These are phyloP conservation scores for Ensete ventricosum DNA, from an alignment of 176 grass and related monocot species.

Conservation along the genomic window DNA sequence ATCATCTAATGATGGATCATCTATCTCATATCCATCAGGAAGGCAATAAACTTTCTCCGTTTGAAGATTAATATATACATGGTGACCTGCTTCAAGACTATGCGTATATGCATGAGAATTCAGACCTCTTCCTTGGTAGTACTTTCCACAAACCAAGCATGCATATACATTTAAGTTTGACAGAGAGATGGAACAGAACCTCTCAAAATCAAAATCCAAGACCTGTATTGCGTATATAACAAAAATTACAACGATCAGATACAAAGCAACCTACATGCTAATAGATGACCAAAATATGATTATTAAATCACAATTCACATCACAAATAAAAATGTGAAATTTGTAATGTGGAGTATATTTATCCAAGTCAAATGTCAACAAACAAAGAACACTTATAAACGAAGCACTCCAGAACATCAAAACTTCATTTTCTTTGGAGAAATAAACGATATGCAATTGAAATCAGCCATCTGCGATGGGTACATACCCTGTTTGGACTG, in stretches of 20 bases:
- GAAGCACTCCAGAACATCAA: too few species aligned
- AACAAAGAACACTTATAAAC: too few species aligned
- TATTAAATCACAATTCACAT: too few species aligned
- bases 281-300: too few species aligned
- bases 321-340: too few species aligned
- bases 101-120: constrained; percentile 99
- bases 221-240: constrained; percentile 39
- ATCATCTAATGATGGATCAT: constrained; percentile 82
- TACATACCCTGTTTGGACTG: too few species aligned
- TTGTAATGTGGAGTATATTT: too few species aligned
- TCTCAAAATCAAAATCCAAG: constrained; percentile 99
- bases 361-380: too few species aligned
- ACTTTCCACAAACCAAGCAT: constrained; percentile 95
- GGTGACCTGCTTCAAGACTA: constrained; percentile 89
- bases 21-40: constrained; percentile 96
- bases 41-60: constrained; percentile 96
- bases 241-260: not conserved
- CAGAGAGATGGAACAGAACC: constrained; percentile 91
- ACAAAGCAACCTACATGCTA: too few species aligned
- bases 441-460: too few species aligned
- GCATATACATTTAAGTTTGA: constrained; percentile 98
- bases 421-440: too few species aligned
- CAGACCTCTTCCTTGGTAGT: constrained; percentile 97
- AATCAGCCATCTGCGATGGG: too few species aligned
- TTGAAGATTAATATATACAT: constrained; percentile 94